A percentile compares a stretch with the other conserved stretches of the same genome.
These are phyloP conservation scores for Camelina laxa DNA, from an alignment of 345 rosid genomes.

Conservation along the genomic window DNA sequence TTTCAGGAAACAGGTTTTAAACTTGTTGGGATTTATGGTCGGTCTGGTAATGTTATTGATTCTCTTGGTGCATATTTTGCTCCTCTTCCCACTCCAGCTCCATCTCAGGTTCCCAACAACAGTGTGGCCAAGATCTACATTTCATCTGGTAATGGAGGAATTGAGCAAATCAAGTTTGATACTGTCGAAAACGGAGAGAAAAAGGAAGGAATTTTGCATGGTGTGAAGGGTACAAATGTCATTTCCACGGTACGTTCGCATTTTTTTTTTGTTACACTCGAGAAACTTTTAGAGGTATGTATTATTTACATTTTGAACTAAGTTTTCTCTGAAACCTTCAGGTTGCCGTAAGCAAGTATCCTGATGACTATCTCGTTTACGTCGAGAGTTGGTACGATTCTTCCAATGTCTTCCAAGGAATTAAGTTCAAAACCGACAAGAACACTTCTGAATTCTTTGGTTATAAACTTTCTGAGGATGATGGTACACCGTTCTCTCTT, in stretches of 20 bases:
- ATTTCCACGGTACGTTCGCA: neutral
- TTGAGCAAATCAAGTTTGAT: conserved; percentile 3
- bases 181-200: neutral
- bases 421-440: conserved; percentile 7
- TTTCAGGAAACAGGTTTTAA: conserved; percentile 26
- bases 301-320: neutral
- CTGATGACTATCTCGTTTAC: neutral
- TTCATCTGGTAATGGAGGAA: neutral
- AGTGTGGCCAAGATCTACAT: conserved; percentile 9
- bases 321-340: neutral
- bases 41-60: conserved; percentile 23
- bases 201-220: neutral
- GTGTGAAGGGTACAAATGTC: neutral
- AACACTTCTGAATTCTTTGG: conserved; percentile 5
- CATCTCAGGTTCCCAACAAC: neutral
- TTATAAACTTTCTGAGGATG: neutral
- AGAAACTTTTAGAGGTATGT: neutral
- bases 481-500: conserved; percentile 15
- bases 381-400: conserved; percentile 10
- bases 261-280: too few relatives aligned
- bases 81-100: neutral
- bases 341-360: neutral
- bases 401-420: neutral
- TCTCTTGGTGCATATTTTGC: conserved; percentile 35
- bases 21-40: conserved; percentile 42